Conservation (phyloP, 1,284 basidiomycete genomes). For the Boletus smithii region DNA sequence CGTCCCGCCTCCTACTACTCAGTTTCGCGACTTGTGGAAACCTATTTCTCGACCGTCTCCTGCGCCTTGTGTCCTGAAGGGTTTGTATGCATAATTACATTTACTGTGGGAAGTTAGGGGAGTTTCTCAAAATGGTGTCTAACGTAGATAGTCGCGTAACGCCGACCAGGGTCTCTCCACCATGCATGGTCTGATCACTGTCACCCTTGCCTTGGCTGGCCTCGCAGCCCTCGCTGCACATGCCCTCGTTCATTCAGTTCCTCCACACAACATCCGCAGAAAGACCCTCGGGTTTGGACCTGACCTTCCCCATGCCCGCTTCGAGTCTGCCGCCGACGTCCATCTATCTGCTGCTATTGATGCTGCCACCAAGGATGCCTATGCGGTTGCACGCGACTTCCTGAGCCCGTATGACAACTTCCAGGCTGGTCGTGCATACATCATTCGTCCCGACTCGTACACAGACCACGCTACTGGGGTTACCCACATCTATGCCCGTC, state of each 20-base stretch:
- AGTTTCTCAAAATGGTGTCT: no score
- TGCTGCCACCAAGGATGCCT: constrained; percentile 45
- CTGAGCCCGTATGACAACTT: constrained; percentile 36
- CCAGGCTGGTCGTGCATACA: constrained; percentile 44
- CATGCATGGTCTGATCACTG: constrained; percentile 36
- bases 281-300: constrained; percentile 84
- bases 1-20: no score
- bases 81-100: no score
- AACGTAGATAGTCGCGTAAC: no score
- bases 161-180: no score
- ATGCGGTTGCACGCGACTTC: constrained; percentile 60
- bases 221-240: constrained; percentile 37
- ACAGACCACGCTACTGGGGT: constrained; percentile 81
- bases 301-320: constrained; percentile 66
- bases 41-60: no score
- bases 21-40: no score
- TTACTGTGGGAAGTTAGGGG: no score
- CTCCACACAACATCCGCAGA: constrained; percentile 36
- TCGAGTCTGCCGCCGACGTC: constrained; percentile 47
- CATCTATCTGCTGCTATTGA: constrained; percentile 33
- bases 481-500: constrained; percentile 80
- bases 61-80: no score
- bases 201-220: constrained; percentile 36
- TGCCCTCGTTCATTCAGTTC: constrained; percentile 27
- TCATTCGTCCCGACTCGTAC: constrained; percentile 78